phyloP scores from a whole-genome alignment of 202 grass and related monocot genomes.

The Brachypodium distachyon region DNA sequence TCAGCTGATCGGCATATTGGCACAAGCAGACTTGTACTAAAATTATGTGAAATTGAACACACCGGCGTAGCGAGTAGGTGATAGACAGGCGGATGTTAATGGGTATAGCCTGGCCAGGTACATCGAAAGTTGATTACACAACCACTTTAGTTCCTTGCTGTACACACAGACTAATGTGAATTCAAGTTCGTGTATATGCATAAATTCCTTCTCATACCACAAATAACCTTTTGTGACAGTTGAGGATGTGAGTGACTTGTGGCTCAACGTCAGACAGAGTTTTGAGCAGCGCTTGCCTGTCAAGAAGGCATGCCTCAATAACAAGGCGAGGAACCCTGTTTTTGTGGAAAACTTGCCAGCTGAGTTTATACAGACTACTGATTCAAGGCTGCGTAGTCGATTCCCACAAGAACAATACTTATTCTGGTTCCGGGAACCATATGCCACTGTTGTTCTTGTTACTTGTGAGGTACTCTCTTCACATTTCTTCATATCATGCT shows the following conservation, averaged over 20 bases:
- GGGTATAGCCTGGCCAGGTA: background rate
- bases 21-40: background rate
- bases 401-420: constrained; percentile 95
- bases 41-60: background rate
- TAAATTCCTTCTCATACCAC: background rate
- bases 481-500: background rate
- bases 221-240: constrained; percentile 44
- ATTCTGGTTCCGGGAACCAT: constrained; percentile 91
- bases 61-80: background rate
- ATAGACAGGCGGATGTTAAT: background rate
- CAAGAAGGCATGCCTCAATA: constrained; percentile 89
- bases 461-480: constrained; percentile 67
- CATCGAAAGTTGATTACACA: background rate
- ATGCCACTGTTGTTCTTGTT: constrained; percentile 91
- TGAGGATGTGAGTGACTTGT: constrained; percentile 96
- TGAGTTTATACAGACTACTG: constrained; percentile 92
- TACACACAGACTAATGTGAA: background rate
- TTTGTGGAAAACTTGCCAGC: constrained; percentile 74
- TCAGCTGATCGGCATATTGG: background rate
- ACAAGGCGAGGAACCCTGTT: constrained; percentile 85
- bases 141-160: background rate
- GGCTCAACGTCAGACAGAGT: constrained; percentile 78
- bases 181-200: background rate
- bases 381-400: constrained; percentile 84
- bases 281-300: constrained; percentile 69